A percentile compares a stretch with the other conserved stretches of the same genome.
Evolutionary conservation across 2,329 filamentous ascomycete genomes (phyloP).

Genomic region (Exophiala phaeomuriformis): DNA sequence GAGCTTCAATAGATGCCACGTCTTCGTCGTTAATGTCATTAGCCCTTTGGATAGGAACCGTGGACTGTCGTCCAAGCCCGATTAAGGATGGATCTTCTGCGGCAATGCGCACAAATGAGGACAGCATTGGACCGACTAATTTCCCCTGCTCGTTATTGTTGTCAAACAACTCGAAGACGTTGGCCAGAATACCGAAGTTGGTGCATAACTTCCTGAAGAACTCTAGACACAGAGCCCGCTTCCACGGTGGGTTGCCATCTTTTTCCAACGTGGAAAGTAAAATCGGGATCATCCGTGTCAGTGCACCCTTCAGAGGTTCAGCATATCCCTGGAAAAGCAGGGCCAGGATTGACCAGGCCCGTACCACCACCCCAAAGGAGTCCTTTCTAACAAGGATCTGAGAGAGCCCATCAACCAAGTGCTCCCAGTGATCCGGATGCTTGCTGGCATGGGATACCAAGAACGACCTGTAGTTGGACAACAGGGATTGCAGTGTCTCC

Average conservation of each 20-base stretch:
- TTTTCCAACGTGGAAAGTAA: slow-evolving; percentile 83
- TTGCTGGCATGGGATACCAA: slow-evolving; percentile 75
- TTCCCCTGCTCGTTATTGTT: slow-evolving; percentile 62
- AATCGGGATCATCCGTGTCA: slow-evolving; percentile 72
- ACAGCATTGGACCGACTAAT: slow-evolving; percentile 73
- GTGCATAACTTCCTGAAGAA: slow-evolving; percentile 79
- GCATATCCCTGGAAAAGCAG: slow-evolving; percentile 10
- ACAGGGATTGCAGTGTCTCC: slow-evolving; percentile 83
- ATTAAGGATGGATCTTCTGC: slow-evolving; percentile 86
- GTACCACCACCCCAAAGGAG: slow-evolving; percentile 18
- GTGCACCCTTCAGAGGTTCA: slow-evolving; percentile 46
- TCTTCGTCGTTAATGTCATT: slow-evolving; percentile 44
- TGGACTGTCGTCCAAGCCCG: slow-evolving; percentile 81
- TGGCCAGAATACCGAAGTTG: slow-evolving; percentile 68
- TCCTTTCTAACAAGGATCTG: slow-evolving; percentile 17
- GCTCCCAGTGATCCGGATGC: slow-evolving; percentile 66
- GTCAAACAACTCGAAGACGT: slow-evolving; percentile 76
- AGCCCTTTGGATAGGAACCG: slow-evolving; percentile 60
- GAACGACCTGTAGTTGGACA: slow-evolving; percentile 75
- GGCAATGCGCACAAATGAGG: slow-evolving; percentile 83
- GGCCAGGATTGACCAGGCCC: slow-evolving; percentile 15
- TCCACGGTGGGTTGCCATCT: slow-evolving; percentile 72
- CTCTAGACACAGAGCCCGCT: slow-evolving; percentile 82
- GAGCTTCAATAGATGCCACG: slow-evolving; percentile 77
- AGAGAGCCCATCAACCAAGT: slow-evolving; percentile 30